phyloP scores from a whole-genome alignment of 139 green algal species.

The Desmodesmus armatus region DNA sequence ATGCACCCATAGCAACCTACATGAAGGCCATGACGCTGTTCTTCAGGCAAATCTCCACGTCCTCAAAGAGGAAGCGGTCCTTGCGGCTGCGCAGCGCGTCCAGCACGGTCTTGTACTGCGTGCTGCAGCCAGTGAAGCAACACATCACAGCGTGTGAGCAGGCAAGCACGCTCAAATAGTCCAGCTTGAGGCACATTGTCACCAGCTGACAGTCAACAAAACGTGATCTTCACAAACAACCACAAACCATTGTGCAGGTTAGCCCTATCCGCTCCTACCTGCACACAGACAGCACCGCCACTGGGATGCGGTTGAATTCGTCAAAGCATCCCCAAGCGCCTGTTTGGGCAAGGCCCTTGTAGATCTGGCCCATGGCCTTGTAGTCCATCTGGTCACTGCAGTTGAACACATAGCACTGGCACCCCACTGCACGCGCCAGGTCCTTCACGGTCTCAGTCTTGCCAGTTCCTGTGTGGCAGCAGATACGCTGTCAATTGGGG shows the following conservation, averaged over 20 bases:
- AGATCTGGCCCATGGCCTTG: constrained; percentile 90
- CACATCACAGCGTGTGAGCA: neutral
- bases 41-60: constrained; percentile 78
- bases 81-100: constrained; percentile 89
- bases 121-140: constrained; percentile 53
- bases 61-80: constrained; percentile 81
- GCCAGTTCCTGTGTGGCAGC: constrained; percentile 90
- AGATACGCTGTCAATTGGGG: no score
- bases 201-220: neutral
- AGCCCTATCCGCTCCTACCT: neutral
- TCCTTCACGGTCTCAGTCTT: constrained; percentile 96
- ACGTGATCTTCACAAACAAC: neutral
- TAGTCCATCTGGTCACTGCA: constrained; percentile 97
- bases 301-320: constrained; percentile 93
- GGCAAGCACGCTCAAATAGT: neutral
- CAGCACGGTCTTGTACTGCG: constrained; percentile 96
- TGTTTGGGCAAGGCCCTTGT: constrained; percentile 93
- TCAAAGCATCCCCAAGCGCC: constrained; percentile 96
- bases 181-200: neutral
- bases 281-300: constrained; percentile 94
- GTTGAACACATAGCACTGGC: constrained; percentile 97
- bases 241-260: neutral
- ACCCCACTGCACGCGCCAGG: constrained; percentile 83
- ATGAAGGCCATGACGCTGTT: constrained; percentile 93
- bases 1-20: no score